Evolutionary conservation across 768 basidiomycete genomes (phyloP).

Genomic region (Auricularia heimuer): DNA sequence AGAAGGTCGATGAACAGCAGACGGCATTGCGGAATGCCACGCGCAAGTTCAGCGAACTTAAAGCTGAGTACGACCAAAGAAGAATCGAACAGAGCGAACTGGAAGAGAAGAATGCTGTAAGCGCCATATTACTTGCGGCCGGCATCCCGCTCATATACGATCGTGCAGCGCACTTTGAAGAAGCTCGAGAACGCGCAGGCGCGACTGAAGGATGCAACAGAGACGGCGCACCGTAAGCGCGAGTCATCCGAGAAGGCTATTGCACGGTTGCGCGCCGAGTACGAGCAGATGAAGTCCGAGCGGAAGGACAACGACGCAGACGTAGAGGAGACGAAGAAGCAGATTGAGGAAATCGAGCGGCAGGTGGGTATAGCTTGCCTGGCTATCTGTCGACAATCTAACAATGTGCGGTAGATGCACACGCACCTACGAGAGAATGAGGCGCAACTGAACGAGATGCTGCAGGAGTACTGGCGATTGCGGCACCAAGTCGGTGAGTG

Average conservation of each 20-base stretch:
- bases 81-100: conserved; percentile 66
- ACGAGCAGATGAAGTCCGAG: conserved; percentile 67
- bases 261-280: conserved; percentile 66
- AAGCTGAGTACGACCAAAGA: conserved; percentile 61
- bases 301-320: conserved; percentile 70
- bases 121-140: background rate
- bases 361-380: conserved; percentile 34
- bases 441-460: conserved; percentile 66
- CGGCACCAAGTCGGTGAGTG: conserved; percentile 61
- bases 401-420: conserved; percentile 41
- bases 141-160: background rate
- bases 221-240: conserved; percentile 73
- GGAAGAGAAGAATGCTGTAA: conserved; percentile 52
- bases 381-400: background rate
- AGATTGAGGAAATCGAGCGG: conserved; percentile 57
- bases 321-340: conserved; percentile 62
- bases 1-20: conserved; percentile 60
- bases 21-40: conserved; percentile 50
- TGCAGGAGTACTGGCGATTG: conserved; percentile 76
- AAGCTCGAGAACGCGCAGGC: conserved; percentile 75
- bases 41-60: conserved; percentile 58
- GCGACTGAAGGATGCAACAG: conserved; percentile 70
- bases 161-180: conserved; percentile 59
- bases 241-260: conserved; percentile 62
- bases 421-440: conserved; percentile 70